A percentile compares a stretch with the other conserved stretches of the same genome.
Evolutionary conservation across 140 eudicot species (phyloP).

Genomic region (Erigeron philadelphicus): DNA sequence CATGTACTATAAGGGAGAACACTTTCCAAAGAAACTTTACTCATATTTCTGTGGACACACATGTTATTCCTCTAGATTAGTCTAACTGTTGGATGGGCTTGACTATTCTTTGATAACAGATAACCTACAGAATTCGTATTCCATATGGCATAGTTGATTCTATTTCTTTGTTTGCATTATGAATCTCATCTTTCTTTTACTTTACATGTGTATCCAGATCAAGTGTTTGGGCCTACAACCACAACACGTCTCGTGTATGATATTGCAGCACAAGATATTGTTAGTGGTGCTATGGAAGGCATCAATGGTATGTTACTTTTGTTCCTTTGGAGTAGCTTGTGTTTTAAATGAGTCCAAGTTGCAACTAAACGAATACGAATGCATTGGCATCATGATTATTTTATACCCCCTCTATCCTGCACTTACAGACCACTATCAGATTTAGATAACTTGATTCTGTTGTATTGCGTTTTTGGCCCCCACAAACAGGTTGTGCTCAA

Average conservation of each 20-base stretch:
- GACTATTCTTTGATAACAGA: no score
- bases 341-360: neutral
- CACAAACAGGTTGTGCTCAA: neutral
- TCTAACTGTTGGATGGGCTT: no score
- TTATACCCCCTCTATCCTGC: neutral
- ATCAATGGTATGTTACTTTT: slow-evolving; percentile 55
- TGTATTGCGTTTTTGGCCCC: neutral
- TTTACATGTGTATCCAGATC: slow-evolving; percentile 44
- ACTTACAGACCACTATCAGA: neutral
- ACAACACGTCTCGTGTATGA: slow-evolving; percentile 90
- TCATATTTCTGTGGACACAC: no score
- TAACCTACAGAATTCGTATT: no score
- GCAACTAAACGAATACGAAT: slow-evolving; percentile 10
- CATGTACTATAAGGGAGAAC: no score
- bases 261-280: slow-evolving; percentile 85
- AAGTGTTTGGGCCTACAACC: slow-evolving; percentile 94
- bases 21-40: no score
- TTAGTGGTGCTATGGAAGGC: slow-evolving; percentile 93
- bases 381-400: neutral
- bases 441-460: neutral
- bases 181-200: slow-evolving; percentile 12
- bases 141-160: neutral
- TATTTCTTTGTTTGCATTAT: neutral
- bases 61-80: no score
- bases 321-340: slow-evolving; percentile 1